These are phyloP conservation scores for Russula griseocarnosa DNA, from an alignment of 768 basidiomycete genomes.

Conservation along the genomic window DNA sequence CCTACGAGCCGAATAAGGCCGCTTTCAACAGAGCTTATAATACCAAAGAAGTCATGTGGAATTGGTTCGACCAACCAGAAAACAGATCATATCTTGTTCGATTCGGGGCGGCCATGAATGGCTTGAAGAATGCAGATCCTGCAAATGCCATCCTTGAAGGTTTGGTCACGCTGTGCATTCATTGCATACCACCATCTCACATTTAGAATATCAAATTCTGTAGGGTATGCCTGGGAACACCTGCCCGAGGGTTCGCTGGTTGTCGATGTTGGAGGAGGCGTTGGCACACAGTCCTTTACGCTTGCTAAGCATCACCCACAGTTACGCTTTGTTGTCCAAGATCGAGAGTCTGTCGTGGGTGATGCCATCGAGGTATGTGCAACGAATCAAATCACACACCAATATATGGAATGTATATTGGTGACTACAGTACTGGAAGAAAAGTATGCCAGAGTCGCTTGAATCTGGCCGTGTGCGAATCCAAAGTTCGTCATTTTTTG, in stretches of 20 bases:
- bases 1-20: neutral
- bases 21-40: slow-evolving; percentile 7
- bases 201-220: neutral
- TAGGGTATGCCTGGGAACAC: slow-evolving; percentile 12
- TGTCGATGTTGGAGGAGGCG: slow-evolving; percentile 17
- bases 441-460: neutral
- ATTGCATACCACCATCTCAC: neutral
- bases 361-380: slow-evolving; percentile 12
- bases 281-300: slow-evolving; percentile 6
- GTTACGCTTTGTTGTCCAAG: slow-evolving; percentile 17
- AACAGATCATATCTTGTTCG: slow-evolving; percentile 3
- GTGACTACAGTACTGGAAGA: slow-evolving; percentile 8
- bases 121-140: neutral
- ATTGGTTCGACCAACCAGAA: slow-evolving; percentile 5
- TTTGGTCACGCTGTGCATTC: neutral
- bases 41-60: neutral
- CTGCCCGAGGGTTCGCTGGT: slow-evolving; percentile 15
- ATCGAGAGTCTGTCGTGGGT: slow-evolving; percentile 3
- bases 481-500: neutral
- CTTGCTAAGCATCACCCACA: slow-evolving; percentile 3
- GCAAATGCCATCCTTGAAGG: slow-evolving; percentile 2
- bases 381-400: neutral
- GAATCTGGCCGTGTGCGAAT: slow-evolving; percentile 4
- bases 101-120: slow-evolving; percentile 15
- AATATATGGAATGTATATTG: too few relatives aligned